Conservation (phyloP, 1,284 basidiomycete species). For the Abortiporus biennis region DNA sequence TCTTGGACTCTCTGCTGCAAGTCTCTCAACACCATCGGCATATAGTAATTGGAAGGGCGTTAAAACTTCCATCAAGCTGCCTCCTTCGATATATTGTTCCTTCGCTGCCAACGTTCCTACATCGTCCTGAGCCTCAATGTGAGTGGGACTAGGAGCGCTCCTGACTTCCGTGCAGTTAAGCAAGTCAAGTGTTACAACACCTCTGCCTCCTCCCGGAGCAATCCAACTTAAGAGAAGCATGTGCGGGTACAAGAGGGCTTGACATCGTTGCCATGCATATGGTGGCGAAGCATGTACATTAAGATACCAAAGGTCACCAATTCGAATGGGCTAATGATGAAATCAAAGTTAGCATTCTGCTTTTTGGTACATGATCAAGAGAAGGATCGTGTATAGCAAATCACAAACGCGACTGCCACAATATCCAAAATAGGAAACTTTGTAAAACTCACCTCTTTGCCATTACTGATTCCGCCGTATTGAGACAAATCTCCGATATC, state of each 20-base stretch:
- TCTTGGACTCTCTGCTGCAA: constrained; percentile 77
- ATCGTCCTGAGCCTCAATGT: constrained; percentile 74
- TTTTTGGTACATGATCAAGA: no score
- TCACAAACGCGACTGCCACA: no score
- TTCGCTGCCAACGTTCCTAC: constrained; percentile 78
- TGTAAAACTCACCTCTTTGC: constrained; percentile 48
- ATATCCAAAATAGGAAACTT: constrained; percentile 8
- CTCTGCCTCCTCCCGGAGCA: constrained; percentile 68
- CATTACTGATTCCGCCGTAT: constrained; percentile 22
- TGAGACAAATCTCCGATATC: constrained; percentile 40
- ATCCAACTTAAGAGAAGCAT: constrained; percentile 81
- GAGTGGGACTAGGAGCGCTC: constrained; percentile 70
- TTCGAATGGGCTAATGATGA: constrained; percentile 62
- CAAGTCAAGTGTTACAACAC: constrained; percentile 77
- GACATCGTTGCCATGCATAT: constrained; percentile 80
- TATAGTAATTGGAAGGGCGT: constrained; percentile 88
- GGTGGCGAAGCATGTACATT: constrained; percentile 79
- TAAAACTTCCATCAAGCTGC: constrained; percentile 53
- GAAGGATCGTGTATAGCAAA: no score
- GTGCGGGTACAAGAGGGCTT: constrained; percentile 76
- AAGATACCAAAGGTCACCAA: constrained; percentile 83
- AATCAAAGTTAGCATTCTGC: no score
- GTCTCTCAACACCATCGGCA: constrained; percentile 77
- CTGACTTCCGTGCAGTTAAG: constrained; percentile 80
- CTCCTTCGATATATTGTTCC: constrained; percentile 43